A percentile compares a stretch with the other conserved stretches of the same genome.
Conservation (phyloP, 306 rosid species). For the Trifolium pratense region DNA sequence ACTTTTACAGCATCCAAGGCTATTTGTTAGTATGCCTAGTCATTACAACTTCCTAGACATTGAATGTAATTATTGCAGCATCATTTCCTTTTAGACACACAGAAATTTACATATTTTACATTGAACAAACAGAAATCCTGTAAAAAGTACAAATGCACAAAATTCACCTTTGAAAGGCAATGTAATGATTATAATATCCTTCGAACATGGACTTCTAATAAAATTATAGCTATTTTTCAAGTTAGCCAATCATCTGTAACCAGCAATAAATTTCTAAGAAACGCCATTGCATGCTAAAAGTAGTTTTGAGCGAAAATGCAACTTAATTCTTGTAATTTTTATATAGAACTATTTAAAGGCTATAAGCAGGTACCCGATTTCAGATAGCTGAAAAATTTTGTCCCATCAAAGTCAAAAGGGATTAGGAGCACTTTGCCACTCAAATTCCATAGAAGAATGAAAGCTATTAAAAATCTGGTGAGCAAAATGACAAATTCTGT, state of each 20-base stretch:
- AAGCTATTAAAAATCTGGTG: slow-evolving; percentile 82
- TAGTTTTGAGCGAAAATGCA: not conserved
- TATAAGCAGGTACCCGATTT: slow-evolving; percentile 66
- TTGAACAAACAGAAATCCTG: slow-evolving; percentile 25
- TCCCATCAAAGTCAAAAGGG: slow-evolving; percentile 67
- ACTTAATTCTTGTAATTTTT: not conserved
- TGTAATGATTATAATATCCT: slow-evolving; percentile 14
- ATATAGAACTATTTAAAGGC: not conserved
- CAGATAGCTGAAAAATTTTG: slow-evolving; percentile 72
- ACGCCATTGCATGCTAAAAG: slow-evolving; percentile 1
- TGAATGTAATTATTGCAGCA: no score
- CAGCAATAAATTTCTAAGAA: slow-evolving; percentile 3
- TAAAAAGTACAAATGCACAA: slow-evolving; percentile 7
- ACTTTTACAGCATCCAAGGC: no score
- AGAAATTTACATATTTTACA: no score
- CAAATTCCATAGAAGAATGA: slow-evolving; percentile 81
- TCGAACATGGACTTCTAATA: slow-evolving; percentile 13
- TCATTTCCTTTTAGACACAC: no score
- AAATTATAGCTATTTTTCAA: not conserved
- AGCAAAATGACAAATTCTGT: slow-evolving; percentile 41
- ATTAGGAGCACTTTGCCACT: slow-evolving; percentile 61
- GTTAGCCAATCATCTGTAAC: not conserved
- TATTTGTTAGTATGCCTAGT: no score
- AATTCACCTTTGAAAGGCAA: slow-evolving; percentile 1
- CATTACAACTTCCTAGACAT: no score